Conservation (phyloP, 306 rosid species). For the Parietaria judaica region DNA sequence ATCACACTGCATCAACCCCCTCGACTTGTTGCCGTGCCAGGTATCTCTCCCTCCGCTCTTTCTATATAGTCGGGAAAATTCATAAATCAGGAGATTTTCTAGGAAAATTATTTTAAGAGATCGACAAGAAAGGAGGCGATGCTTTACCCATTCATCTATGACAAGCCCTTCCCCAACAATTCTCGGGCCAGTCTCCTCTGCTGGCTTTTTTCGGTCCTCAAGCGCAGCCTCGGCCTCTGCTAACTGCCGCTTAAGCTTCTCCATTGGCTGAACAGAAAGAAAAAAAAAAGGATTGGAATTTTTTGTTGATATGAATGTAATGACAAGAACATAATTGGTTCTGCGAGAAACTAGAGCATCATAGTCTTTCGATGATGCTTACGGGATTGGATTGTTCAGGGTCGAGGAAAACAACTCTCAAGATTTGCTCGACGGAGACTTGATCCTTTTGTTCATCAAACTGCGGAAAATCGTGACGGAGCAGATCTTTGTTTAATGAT, state of each 20-base stretch:
- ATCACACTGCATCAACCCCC: slow-evolving; percentile 62
- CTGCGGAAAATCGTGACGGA: slow-evolving; percentile 30
- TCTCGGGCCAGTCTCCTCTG: slow-evolving; percentile 65
- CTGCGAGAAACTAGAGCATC: neutral
- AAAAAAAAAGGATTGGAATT: neutral
- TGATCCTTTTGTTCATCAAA: slow-evolving; percentile 92
- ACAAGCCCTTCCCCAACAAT: slow-evolving; percentile 83
- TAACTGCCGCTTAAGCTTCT: slow-evolving; percentile 66
- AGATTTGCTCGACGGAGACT: slow-evolving; percentile 79
- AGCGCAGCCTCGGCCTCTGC: slow-evolving; percentile 87
- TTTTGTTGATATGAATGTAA: no score
- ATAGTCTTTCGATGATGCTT: slow-evolving; percentile 24
- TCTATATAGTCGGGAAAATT: slow-evolving; percentile 34
- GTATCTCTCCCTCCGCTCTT: slow-evolving; percentile 96
- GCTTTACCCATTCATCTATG: slow-evolving; percentile 94
- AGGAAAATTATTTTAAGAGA: slow-evolving; percentile 5
- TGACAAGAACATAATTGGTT: no score
- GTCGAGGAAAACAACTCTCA: slow-evolving; percentile 80
- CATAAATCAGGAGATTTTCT: slow-evolving; percentile 13
- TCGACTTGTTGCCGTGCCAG: slow-evolving; percentile 81
- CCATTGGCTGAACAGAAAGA: slow-evolving; percentile 56
- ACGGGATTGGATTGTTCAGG: slow-evolving; percentile 70
- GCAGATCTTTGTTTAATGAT: neutral
- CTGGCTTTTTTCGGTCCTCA: slow-evolving; percentile 70
- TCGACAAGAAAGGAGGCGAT: slow-evolving; percentile 8